These are phyloP conservation scores for Aspergillus cristatus DNA, from an alignment of 495 filamentous ascomycete species.

Conservation along the genomic window DNA sequence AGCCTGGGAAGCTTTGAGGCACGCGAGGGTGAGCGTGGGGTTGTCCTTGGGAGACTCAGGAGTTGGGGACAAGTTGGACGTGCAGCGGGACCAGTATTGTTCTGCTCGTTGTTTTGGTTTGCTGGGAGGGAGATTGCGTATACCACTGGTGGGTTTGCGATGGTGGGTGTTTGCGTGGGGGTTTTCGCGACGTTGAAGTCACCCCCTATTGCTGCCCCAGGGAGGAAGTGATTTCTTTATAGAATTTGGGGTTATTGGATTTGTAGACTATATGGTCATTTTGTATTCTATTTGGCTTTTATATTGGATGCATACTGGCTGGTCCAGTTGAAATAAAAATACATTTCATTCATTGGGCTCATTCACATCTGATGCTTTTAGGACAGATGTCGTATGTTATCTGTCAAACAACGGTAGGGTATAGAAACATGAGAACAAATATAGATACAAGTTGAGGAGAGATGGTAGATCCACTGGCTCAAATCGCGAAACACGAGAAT, in stretches of 20 bases:
- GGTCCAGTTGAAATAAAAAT: background rate
- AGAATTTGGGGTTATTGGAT: too few species aligned
- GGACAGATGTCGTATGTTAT: too few species aligned
- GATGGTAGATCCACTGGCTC: too few species aligned
- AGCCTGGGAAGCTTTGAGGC: slow-evolving; percentile 87
- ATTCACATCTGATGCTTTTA: too few species aligned
- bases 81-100: slow-evolving; percentile 76
- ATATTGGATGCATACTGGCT: too few species aligned
- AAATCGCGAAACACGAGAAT: too few species aligned
- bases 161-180: slow-evolving; percentile 60
- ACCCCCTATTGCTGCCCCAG: slow-evolving; percentile 17
- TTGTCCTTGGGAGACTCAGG: slow-evolving; percentile 74
- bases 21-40: slow-evolving; percentile 66
- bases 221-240: slow-evolving; percentile 1
- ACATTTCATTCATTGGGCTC: too few species aligned
- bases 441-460: too few species aligned
- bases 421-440: too few species aligned
- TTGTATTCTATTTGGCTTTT: too few species aligned
- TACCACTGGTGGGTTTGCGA: slow-evolving; percentile 65
- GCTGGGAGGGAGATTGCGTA: slow-evolving; percentile 84
- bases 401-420: too few species aligned
- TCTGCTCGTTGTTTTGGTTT: slow-evolving; percentile 99
- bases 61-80: slow-evolving; percentile 84
- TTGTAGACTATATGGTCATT: too few species aligned
- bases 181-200: slow-evolving; percentile 59